A percentile compares a stretch with the other conserved stretches of the same genome.
Conservation (phyloP, 176 grass and related monocot genomes). For the Eragrostis nindensis region DNA sequence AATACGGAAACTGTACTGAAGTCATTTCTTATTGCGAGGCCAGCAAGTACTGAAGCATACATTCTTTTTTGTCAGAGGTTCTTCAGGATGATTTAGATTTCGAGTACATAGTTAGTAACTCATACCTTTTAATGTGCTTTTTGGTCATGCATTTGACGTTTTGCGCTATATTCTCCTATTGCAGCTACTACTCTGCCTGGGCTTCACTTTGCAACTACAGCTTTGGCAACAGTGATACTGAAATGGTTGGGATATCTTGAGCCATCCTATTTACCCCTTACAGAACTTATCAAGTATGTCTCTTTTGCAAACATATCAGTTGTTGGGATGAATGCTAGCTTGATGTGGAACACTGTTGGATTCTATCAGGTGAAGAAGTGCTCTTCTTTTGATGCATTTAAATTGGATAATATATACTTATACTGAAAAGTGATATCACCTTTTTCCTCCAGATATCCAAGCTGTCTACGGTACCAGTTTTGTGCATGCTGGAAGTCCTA, state of each 20-base stretch:
- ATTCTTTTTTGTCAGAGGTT: background rate
- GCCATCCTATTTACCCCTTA: background rate
- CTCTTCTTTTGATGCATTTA: background rate
- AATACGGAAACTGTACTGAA: background rate
- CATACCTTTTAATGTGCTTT: background rate
- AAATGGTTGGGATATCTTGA: background rate
- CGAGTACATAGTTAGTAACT: background rate
- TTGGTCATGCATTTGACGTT: background rate
- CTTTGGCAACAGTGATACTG: background rate
- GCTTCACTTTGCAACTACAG: background rate
- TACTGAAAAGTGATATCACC: background rate
- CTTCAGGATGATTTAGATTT: background rate
- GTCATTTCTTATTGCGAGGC: background rate
- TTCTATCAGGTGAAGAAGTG: background rate
- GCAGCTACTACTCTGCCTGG: background rate
- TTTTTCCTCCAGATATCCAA: background rate
- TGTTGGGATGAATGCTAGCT: constrained; percentile 6
- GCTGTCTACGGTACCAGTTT: background rate
- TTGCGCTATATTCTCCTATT: background rate
- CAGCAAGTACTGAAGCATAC: background rate
- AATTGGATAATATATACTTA: background rate
- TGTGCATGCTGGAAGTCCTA: background rate
- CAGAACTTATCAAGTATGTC: background rate
- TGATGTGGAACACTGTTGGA: background rate
- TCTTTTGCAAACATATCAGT: background rate